A percentile compares a stretch with the other conserved stretches of the same genome.
Evolutionary conservation across 257 asterid genomes (phyloP).

Genomic region (Buddleja alternifolia): DNA sequence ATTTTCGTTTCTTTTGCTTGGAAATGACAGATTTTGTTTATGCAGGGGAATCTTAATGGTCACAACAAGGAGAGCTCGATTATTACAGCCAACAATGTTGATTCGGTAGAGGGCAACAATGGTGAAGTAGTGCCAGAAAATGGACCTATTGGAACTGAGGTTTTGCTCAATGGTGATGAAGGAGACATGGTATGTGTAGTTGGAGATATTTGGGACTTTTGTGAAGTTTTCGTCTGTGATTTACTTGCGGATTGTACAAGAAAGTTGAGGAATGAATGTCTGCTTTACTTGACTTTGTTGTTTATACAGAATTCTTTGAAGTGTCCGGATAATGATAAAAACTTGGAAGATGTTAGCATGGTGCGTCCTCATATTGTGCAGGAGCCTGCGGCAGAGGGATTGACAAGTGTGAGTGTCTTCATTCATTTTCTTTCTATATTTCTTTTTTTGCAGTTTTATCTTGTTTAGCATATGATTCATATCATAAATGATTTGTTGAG

Average conservation of each 20-base stretch:
- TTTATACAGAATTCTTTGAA: constrained; percentile 30
- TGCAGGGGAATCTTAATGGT: constrained; percentile 39
- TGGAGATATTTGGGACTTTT: constrained; percentile 17
- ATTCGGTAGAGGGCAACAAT: constrained; percentile 22
- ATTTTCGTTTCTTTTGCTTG: neutral
- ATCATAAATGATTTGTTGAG: neutral
- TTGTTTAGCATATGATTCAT: neutral
- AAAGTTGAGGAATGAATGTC: constrained; percentile 10
- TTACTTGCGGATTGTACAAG: neutral
- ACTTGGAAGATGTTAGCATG: constrained; percentile 27
- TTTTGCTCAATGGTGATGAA: constrained; percentile 31
- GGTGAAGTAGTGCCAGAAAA: constrained; percentile 27
- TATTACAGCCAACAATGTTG: constrained; percentile 18
- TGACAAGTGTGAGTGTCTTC: constrained; percentile 18
- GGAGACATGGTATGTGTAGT: constrained; percentile 36
- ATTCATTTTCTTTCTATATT: neutral
- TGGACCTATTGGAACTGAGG: constrained; percentile 27
- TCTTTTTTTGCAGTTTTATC: neutral
- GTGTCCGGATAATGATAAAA: constrained; percentile 26
- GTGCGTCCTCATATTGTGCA: constrained; percentile 17
- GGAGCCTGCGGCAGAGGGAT: constrained; percentile 27
- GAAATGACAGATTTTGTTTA: neutral
- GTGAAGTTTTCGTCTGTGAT: neutral
- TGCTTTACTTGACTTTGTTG: neutral
- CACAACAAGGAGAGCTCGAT: constrained; percentile 18